Evolutionary conservation across 306 rosid species (phyloP).

Genomic region (Prunus davidiana): DNA sequence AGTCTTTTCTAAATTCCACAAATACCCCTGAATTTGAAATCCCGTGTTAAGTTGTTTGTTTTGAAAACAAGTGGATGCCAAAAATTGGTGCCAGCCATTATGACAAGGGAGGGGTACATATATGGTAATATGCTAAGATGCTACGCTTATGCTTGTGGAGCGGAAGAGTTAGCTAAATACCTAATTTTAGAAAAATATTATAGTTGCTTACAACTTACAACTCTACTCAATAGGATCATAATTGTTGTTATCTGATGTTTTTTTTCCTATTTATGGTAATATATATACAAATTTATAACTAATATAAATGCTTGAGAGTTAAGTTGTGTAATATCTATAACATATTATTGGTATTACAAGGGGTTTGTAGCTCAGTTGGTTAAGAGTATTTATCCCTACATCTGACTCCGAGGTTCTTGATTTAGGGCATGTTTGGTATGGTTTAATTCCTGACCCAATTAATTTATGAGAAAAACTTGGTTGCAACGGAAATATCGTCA

Average conservation of each 20-base stretch:
- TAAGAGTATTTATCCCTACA: accelerated
- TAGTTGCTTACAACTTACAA: not conserved
- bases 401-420: no score
- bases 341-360: no score
- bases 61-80: conserved; percentile 1
- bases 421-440: no score
- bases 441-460: no score
- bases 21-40: conserved; percentile 3
- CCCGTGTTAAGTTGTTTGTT: not conserved
- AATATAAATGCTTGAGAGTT: no score
- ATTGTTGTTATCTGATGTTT: not conserved
- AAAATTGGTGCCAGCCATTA: not conserved
- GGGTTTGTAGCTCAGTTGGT: no score
- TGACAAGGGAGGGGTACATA: not conserved
- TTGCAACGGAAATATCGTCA: no score
- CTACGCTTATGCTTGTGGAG: not conserved
- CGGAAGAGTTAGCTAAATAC: not conserved
- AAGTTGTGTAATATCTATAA: no score
- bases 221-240: not conserved
- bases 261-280: no score
- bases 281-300: no score
- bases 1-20: conserved; percentile 6
- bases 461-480: no score
- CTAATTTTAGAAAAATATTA: not conserved
- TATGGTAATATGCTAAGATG: not conserved